phyloP scores from a whole-genome alignment of 768 basidiomycete genomes.

The Megacollybia marginata region DNA sequence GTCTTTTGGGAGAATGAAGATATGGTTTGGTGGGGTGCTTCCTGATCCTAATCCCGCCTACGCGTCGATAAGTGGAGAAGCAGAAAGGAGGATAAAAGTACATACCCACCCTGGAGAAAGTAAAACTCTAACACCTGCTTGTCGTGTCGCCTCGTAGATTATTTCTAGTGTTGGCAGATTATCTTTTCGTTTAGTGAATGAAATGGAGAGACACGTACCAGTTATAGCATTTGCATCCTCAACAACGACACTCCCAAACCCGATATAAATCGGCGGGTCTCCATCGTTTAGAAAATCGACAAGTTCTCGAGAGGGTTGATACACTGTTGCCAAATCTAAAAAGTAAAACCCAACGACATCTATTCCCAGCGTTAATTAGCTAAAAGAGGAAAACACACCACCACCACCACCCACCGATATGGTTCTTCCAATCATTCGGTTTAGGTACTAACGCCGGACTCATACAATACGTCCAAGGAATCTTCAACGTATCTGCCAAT shows the following conservation, averaged over 20 bases:
- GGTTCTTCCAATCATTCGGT: constrained; percentile 54
- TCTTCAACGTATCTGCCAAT: constrained; percentile 42
- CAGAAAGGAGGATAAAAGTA: neutral
- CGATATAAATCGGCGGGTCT: constrained; percentile 51
- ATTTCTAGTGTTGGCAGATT: constrained; percentile 25
- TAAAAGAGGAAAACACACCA: neutral
- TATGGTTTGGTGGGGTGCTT: constrained; percentile 37
- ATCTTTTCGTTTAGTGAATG: too few relatives aligned
- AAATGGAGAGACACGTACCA: constrained; percentile 29
- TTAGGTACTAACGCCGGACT: constrained; percentile 50
- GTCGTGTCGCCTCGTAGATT: constrained; percentile 49
- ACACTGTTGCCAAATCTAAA: constrained; percentile 42
- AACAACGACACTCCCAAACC: constrained; percentile 60
- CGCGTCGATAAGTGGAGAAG: neutral
- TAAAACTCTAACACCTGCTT: constrained; percentile 50
- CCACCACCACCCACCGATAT: constrained; percentile 36
- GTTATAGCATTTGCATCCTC: constrained; percentile 47
- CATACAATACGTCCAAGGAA: constrained; percentile 63
- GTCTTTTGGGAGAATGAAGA: constrained; percentile 53
- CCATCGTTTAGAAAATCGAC: constrained; percentile 40
- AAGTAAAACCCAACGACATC: constrained; percentile 65
- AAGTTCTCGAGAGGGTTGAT: constrained; percentile 40
- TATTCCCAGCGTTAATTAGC: constrained; percentile 9
- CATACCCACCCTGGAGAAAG: constrained; percentile 58
- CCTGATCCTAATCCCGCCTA: constrained; percentile 48